Base-by-base conservation (phyloP, 768 basidiomycete genomes). In the Guyanaporus albipodus region DNA sequence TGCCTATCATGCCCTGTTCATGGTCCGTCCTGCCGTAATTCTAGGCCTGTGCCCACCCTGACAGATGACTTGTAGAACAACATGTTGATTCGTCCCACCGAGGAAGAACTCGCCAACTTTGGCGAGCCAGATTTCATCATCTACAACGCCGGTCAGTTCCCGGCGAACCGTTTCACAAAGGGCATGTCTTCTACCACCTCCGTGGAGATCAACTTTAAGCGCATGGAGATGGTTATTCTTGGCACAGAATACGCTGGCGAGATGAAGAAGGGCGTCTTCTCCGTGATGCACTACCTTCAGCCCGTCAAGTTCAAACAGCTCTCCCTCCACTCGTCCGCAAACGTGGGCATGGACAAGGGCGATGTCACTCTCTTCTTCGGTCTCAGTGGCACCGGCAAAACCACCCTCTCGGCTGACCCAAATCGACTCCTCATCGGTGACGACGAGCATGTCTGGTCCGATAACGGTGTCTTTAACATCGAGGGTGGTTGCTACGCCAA, bases 191-290 rank as follows among this genome's bases (percentile, higher is more conserved):
- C 93, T 9, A 91, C 93, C 24, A 98, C 96, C 6, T 96, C 94
- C 3, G 95, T 99, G 40, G 95, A 97, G 73, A 91, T 99, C 77
- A 99, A 99, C 81, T 98, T 99, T 73, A 96, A 96, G 78, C 90
- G 96, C 32, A 96, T 93, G 92, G 96, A 99, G 71, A 99, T 99
- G 96, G 95, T 99, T 61, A 98, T 99, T 63, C 90, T 99, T 58
- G 95, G 90, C 45, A 95, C 92, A 22, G 93, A 97, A 66, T 97
- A 97, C 63, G 93, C 93, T 24, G 93, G 93, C 41, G 93, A 99
- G 76, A 99, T 99, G 96, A 99, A 99, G 76, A 99, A 99, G 82
- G 96, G 96, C 63, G 91, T 99, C 67, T 99, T 99, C 76, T 91
- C 88, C 35, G 93, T 99, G 58, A 99, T 99, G 95, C 95, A 99